Evolutionary conservation across 768 basidiomycete species (phyloP), one percentile per base, ranked within the genome.

Genomic region (Coprinellus aureogranulatus): DNA sequence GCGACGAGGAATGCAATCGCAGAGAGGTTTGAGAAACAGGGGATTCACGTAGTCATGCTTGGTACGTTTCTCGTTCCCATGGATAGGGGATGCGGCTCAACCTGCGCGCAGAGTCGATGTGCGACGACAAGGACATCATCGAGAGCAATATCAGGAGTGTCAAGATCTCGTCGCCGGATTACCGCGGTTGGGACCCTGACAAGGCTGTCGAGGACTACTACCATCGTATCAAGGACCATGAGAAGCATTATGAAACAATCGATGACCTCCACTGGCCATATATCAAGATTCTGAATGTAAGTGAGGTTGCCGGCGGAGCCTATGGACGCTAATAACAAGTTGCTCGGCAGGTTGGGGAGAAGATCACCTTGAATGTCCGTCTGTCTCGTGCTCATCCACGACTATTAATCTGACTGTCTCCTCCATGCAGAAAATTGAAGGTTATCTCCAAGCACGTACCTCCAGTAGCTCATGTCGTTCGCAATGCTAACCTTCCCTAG

Each of bases 161-260:
- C 74, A 98, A 99, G 81, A 92, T 99, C 49, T 97, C 95, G 8
- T 98, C 96, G 14, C 97, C 96, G 3, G 96, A 99, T 71, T 99
- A 98, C 71, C 86, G 87, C 47, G 86, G 82, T 16, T 98, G 96
- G 94, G 82, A 95, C 65, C 92, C 93, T 44, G 90, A 99, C 68
- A 81, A 86, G 63, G 97, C 97, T 0, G 87, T 98, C 1, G 78
- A 86, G 59, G 97, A 98, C 67, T 99, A 99, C 68, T 96, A 90
- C 74, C 72, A 66, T n/a, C 86, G 97, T 14, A 98, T 99, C 64
- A 75, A 75, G 28, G 88, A 89, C 59, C 94, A 96, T 65, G 95
- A 95, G 68, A 79, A 81, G 55, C 79, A 89, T 46, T 99, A 99
- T 70, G 87, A 99, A 67, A 86, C 95, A 0, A 87, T 99, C 26